These are phyloP conservation scores for Hylodesmum podocarpum DNA, from an alignment of 306 rosid species.

Conservation along the genomic window DNA sequence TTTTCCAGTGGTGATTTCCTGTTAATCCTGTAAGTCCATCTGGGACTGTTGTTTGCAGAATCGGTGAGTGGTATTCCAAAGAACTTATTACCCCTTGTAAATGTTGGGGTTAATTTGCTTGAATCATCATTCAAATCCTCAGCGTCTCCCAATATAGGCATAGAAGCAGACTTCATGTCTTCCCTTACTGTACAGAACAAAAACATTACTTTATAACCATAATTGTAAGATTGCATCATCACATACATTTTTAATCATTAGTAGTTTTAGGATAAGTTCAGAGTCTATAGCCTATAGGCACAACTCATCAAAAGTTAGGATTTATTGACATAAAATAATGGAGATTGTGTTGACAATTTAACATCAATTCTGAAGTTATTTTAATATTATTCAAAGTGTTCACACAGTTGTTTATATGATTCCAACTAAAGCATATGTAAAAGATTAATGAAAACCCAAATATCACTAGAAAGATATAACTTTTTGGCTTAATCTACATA, in stretches of 20 bases:
- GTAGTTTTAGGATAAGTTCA: neutral
- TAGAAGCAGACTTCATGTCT: constrained; percentile 45
- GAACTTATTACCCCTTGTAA: constrained; percentile 58
- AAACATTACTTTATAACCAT: neutral
- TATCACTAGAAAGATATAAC: neutral
- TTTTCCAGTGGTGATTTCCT: constrained; percentile 59
- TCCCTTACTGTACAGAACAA: constrained; percentile 52
- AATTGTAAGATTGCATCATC: neutral
- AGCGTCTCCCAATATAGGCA: constrained; percentile 47
- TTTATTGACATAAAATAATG: neutral
- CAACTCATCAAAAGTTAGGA: neutral
- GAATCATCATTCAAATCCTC: constrained; percentile 55
- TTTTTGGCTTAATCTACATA: neutral
- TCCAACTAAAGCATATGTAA: neutral
- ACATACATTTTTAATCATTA: neutral
- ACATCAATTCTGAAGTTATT: neutral
- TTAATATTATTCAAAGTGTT: neutral
- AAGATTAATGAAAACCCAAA: neutral
- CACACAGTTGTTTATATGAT: neutral
- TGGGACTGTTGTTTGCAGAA: constrained; percentile 66
- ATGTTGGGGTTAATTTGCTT: constrained; percentile 46
- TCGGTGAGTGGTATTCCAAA: constrained; percentile 79
- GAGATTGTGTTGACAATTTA: neutral
- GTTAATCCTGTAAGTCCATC: constrained; percentile 46
- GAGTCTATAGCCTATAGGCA: neutral